These are phyloP conservation scores for Elymus sibiricus DNA, from an alignment of 176 grass and related monocot species.

Conservation along the genomic window DNA sequence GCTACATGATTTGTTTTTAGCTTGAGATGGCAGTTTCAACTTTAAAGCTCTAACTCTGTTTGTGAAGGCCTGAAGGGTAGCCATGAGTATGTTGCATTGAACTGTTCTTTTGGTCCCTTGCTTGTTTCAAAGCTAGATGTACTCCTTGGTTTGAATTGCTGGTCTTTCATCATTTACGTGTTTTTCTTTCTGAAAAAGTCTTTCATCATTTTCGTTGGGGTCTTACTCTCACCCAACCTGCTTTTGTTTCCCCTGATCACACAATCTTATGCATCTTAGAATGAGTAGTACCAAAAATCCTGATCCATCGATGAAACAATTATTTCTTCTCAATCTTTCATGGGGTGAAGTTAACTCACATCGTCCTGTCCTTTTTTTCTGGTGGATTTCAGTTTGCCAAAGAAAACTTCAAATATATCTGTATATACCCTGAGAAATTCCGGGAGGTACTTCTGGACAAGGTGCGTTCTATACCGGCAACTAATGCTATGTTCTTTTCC, in stretches of 20 bases:
- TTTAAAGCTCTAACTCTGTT: background rate
- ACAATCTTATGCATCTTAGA: background rate
- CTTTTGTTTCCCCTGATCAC: background rate
- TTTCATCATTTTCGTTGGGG: background rate
- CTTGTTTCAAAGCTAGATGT: background rate
- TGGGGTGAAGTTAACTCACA: background rate
- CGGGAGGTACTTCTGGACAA: slow-evolving; percentile 92
- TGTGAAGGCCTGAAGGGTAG: background rate
- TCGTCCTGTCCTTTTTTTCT: background rate
- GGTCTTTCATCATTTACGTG: background rate
- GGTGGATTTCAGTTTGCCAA: slow-evolving; percentile 58
- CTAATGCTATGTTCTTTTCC: background rate
- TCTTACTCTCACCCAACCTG: background rate
- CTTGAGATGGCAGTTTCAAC: background rate
- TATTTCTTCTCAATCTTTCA: slow-evolving; percentile 9
- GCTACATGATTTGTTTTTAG: background rate
- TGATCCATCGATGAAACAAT: background rate
- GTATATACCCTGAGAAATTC: slow-evolving; percentile 61
- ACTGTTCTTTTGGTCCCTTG: background rate
- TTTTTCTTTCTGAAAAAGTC: no score
- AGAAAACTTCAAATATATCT: slow-evolving; percentile 53
- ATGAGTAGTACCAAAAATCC: background rate
- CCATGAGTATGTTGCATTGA: background rate
- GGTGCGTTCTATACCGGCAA: slow-evolving; percentile 39
- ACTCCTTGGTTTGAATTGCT: background rate